A percentile compares a stretch with the other conserved stretches of the same genome.
Evolutionary conservation across 768 basidiomycete species (phyloP).

Genomic region (Inosperma sp.): DNA sequence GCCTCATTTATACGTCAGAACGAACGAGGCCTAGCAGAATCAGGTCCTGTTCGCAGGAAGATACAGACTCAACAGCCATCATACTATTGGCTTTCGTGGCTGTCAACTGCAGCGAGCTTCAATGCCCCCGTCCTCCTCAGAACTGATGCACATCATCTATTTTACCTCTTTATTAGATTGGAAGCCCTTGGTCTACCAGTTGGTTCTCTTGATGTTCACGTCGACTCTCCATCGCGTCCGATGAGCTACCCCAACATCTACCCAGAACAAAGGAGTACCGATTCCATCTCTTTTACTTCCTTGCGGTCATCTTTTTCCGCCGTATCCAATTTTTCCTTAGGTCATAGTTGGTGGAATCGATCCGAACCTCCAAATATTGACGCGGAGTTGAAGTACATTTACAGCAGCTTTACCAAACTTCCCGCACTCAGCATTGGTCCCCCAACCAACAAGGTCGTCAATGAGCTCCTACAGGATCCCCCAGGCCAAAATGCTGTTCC

Average conservation of each 20-base stretch:
- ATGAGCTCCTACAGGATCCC: constrained; percentile 64
- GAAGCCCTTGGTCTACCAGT: constrained; percentile 75
- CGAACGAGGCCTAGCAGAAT: constrained; percentile 68
- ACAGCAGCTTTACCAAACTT: constrained; percentile 85
- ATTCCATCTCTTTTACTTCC: constrained; percentile 69
- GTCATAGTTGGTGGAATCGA: constrained; percentile 67
- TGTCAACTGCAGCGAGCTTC: constrained; percentile 26
- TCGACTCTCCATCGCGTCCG: constrained; percentile 70
- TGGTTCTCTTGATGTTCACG: constrained; percentile 73
- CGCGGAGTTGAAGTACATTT: constrained; percentile 77
- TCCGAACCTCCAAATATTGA: constrained; percentile 58
- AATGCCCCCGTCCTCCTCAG: constrained; percentile 52
- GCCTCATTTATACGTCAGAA: constrained; percentile 69
- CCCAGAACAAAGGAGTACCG: constrained; percentile 55
- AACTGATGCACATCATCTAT: constrained; percentile 78
- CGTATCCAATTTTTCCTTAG: constrained; percentile 71
- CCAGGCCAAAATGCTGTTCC: constrained; percentile 75
- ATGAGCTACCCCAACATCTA: constrained; percentile 68
- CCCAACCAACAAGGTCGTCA: constrained; percentile 59
- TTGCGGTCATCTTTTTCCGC: constrained; percentile 73
- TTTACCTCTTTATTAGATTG: constrained; percentile 83
- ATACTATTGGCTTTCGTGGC: constrained; percentile 56
- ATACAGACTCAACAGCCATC: constrained; percentile 33
- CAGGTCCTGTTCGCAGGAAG: constrained; percentile 48
- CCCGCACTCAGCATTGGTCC: constrained; percentile 69